Evolutionary conservation across 805 yeast species (phyloP).

Genomic region (Candida insectalens): DNA sequence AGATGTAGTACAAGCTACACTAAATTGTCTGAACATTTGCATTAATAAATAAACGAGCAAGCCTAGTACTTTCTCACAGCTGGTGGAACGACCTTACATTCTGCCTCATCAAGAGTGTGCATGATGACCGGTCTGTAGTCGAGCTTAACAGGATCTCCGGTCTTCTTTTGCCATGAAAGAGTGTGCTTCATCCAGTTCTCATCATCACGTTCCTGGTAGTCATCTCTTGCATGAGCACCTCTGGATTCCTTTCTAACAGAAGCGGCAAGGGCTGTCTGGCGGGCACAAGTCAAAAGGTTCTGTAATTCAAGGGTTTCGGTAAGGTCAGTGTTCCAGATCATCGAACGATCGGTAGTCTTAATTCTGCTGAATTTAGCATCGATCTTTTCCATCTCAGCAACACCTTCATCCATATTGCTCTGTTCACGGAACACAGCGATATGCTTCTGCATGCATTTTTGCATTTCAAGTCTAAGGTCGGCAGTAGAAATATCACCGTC

Average conservation of each 20-base stretch:
- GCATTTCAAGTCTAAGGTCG: constrained; percentile 85
- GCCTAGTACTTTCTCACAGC: constrained; percentile 84
- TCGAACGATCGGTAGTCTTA: constrained; percentile 87
- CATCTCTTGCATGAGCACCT: constrained; percentile 99
- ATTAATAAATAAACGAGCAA: too few relatives aligned
- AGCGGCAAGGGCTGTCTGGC: constrained; percentile 90
- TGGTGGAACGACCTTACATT: constrained; percentile 95
- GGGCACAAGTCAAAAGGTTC: constrained; percentile 93
- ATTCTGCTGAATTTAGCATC: constrained; percentile 68
- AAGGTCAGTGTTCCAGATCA: constrained; percentile 98
- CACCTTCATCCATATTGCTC: constrained; percentile 88
- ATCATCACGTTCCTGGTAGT: constrained; percentile 92
- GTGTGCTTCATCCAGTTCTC: constrained; percentile 97
- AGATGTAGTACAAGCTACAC: too few relatives aligned
- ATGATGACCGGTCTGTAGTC: constrained; percentile 80
- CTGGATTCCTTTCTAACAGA: constrained; percentile 95
- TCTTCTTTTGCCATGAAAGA: constrained; percentile 74
- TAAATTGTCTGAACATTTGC: too few relatives aligned
- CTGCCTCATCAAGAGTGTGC: constrained; percentile 80
- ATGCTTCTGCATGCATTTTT: constrained; percentile 91
- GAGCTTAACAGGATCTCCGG: constrained; percentile 64
- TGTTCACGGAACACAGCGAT: constrained; percentile 96
- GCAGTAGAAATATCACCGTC: constrained; percentile 78
- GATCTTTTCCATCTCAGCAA: constrained; percentile 60
- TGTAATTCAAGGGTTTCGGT: constrained; percentile 94